phyloP scores from a whole-genome alignment of 2,329 filamentous ascomycete genomes.

The Byssothecium circinans region DNA sequence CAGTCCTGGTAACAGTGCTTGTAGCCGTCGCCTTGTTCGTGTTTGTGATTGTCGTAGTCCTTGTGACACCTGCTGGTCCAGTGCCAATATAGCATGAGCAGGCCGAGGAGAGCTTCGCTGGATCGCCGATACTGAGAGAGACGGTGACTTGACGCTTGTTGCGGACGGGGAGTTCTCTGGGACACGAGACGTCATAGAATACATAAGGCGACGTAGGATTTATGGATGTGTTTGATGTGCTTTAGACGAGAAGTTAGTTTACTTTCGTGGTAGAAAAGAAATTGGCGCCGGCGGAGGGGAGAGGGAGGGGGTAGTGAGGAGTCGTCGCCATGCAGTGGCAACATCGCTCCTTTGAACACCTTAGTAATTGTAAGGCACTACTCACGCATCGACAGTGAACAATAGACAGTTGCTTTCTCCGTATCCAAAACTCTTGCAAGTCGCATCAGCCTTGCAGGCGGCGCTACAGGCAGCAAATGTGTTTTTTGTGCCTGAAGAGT shows the following conservation, averaged over 20 bases:
- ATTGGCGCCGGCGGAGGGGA: too few relatives aligned
- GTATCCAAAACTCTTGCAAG: conserved; percentile 37
- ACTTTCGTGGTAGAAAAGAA: background rate
- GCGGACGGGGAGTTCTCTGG: conserved; percentile 29
- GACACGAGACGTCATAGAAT: conserved; percentile 35
- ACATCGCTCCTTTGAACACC: too few relatives aligned
- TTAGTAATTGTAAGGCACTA: too few relatives aligned
- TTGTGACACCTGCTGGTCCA: conserved; percentile 28
- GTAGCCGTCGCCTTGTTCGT: conserved; percentile 21
- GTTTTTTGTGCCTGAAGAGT: conserved; percentile 38
- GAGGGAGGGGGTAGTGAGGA: too few relatives aligned
- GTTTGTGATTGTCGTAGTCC: conserved; percentile 21
- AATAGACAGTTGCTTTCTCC: conserved; percentile 40
- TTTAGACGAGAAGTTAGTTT: conserved; percentile 9
- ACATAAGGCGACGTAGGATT: conserved; percentile 40
- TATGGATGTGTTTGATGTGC: conserved; percentile 34
- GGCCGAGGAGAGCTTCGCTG: conserved; percentile 24
- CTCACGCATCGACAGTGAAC: conserved; percentile 36
- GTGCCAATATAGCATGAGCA: conserved; percentile 36
- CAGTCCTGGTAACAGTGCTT: conserved; percentile 24
- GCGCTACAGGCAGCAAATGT: conserved; percentile 31
- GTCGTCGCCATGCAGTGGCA: too few relatives aligned
- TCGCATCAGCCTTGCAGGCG: conserved; percentile 35
- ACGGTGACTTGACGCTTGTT: conserved; percentile 31
- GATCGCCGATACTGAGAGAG: conserved; percentile 24